Base-by-base conservation (phyloP, 2,329 filamentous ascomycete species). In the Colletotrichum graminicola region DNA sequence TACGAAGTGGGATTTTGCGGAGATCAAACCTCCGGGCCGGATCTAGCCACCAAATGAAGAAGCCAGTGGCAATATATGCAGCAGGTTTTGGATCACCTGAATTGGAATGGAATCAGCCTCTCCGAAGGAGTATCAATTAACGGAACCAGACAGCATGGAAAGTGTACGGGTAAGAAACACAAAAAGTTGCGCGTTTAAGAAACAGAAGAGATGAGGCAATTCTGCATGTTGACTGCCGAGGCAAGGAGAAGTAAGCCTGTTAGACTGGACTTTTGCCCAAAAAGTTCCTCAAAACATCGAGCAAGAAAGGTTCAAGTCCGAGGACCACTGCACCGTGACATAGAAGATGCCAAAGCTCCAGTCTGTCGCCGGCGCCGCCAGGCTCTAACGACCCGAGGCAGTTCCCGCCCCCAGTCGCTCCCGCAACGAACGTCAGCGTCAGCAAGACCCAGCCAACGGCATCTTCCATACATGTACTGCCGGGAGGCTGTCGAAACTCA, bases 401-500 rank as follows among this genome's bases (percentile, higher is more conserved):
- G 14, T 65, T 65, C 4, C 73, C 75, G 16, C 65, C 67, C 1
- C 51, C 73, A 34, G 75, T 73, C 3, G 76, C 77, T 5, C 79
- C 80, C 0, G 77, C 78, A 23, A 81, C 79, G 66, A 82, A 81
- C 3, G 77, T 73, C 57, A 80, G 71, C 3, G 77, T 78, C 45
- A 82, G 75, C 49, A 76, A 74, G 12, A 79, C 76, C 80, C 80
- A 82, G 0, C 74, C 74, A 12, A 73, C 69, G 3, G 77, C 81
- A 8, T 82, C 78, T 18, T 76, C 79, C 16, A 78, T 75, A 0
- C 34, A 59, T 10, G 72, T 41, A 67, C 79, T 80, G 10, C 81
- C 81, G 3, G 78, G 76, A 16, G 79, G 75, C 77, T 82, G 81
- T 3, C 81, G 78, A 60, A 79, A 83, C 74, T 83, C 81, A 29